phyloP scores from a whole-genome alignment of 768 basidiomycete genomes.

The Mycena floridula region DNA sequence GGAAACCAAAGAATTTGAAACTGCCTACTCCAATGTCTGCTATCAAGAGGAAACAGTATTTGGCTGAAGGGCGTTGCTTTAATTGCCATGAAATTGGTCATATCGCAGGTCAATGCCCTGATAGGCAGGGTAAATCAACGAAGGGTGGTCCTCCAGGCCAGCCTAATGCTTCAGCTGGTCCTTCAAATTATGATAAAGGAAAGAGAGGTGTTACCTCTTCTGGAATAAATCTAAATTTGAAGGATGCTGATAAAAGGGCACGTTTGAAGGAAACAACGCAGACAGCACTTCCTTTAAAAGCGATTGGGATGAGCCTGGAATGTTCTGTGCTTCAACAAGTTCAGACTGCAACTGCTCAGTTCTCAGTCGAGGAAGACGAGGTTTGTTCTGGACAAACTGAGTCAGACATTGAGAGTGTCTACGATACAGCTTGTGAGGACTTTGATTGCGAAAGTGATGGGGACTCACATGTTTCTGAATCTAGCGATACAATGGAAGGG shows the following conservation, averaged over 20 bases:
- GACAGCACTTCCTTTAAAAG: neutral
- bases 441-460: no score
- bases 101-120: slow-evolving; percentile 22
- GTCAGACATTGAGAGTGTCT: no score
- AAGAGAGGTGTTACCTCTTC: neutral
- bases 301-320: no score
- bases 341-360: no score
- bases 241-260: neutral
- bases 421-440: no score
- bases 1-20: neutral
- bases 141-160: slow-evolving; percentile 9
- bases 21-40: neutral
- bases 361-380: no score
- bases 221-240: neutral
- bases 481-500: no score
- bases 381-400: no score
- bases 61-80: slow-evolving; percentile 20
- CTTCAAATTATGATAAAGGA: neutral
- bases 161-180: slow-evolving; percentile 1
- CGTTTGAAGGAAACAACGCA: neutral
- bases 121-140: slow-evolving; percentile 12
- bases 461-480: no score
- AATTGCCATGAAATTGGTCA: slow-evolving; percentile 21
- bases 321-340: no score
- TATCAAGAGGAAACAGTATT: slow-evolving; percentile 7